Conservation (phyloP, 371 early-diverging fungal species). For the Mortierella sp. region DNA sequence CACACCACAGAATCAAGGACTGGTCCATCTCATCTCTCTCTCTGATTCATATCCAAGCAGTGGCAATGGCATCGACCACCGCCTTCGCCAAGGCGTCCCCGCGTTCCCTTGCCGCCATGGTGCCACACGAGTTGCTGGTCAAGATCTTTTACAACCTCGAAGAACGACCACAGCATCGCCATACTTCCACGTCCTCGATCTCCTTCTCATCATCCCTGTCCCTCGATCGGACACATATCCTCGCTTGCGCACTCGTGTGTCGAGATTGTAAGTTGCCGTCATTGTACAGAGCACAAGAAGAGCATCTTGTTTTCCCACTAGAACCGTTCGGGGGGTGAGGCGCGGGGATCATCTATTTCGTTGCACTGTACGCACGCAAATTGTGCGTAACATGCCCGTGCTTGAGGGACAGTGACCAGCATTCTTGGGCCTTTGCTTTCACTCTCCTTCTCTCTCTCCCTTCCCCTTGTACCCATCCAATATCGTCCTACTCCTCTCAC, state of each 20-base stretch:
- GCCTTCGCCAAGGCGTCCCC: neutral
- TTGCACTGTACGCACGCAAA: too few relatives aligned
- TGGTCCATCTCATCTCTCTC: too few relatives aligned
- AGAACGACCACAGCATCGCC: slow-evolving; percentile 33
- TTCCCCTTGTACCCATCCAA: too few relatives aligned
- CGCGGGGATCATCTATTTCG: too few relatives aligned
- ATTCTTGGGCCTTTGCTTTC: too few relatives aligned
- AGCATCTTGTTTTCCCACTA: too few relatives aligned
- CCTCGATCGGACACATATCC: slow-evolving; percentile 24
- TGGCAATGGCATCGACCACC: neutral
- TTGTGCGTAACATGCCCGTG: too few relatives aligned
- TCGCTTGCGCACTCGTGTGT: slow-evolving; percentile 46
- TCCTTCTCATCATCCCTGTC: slow-evolving; percentile 35
- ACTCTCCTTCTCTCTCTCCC: too few relatives aligned
- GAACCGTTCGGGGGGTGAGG: too few relatives aligned
- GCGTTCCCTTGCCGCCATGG: neutral
- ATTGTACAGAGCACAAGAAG: neutral
- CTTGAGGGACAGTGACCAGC: too few relatives aligned
- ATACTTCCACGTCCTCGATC: slow-evolving; percentile 28
- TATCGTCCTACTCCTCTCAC: too few relatives aligned
- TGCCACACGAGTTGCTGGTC: slow-evolving; percentile 49
- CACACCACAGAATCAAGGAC: neutral
- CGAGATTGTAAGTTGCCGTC: slow-evolving; percentile 33
- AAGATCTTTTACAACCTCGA: slow-evolving; percentile 45
- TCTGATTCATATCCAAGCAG: neutral